These are phyloP conservation scores for Scutellaria minor DNA, from an alignment of 257 asterid species.

Conservation along the genomic window DNA sequence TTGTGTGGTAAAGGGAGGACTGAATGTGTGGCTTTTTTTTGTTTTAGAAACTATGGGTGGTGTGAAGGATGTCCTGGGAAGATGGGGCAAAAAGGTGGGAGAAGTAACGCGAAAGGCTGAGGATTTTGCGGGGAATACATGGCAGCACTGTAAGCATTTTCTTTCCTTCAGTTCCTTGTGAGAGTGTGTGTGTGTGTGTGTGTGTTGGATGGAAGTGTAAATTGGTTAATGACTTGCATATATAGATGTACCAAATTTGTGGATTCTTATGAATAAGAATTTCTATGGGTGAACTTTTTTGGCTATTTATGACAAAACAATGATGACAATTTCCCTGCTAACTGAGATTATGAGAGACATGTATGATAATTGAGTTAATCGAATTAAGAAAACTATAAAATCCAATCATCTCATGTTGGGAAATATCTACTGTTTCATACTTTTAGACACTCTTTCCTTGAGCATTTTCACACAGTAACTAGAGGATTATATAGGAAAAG, in stretches of 20 bases:
- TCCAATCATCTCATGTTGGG: neutral
- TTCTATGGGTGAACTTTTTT: neutral
- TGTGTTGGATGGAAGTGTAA: constrained; percentile 16
- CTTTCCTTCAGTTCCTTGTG: constrained; percentile 28
- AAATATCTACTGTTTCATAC: constrained; percentile 6
- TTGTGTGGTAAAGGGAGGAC: neutral
- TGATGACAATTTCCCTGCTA: constrained; percentile 6
- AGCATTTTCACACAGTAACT: neutral
- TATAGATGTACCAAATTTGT: neutral
- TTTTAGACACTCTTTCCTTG: neutral
- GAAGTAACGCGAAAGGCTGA: constrained; percentile 90
- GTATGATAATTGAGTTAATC: neutral
- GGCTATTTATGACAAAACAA: neutral
- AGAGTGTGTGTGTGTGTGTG: constrained; percentile 1
- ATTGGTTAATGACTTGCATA: neutral
- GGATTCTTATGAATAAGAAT: neutral
- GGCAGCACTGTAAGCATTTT: constrained; percentile 92
- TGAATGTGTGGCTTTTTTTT: constrained; percentile 25
- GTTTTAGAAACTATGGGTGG: constrained; percentile 72
- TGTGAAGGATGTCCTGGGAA: constrained; percentile 84
- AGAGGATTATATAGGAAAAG: neutral
- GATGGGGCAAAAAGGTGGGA: constrained; percentile 92
- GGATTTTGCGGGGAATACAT: constrained; percentile 91
- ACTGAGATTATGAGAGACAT: constrained; percentile 4
- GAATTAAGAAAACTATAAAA: constrained; percentile 16